These are phyloP conservation scores for Saccharomycopsis lassenensis DNA, from an alignment of 805 yeast genomes.

Conservation along the genomic window DNA sequence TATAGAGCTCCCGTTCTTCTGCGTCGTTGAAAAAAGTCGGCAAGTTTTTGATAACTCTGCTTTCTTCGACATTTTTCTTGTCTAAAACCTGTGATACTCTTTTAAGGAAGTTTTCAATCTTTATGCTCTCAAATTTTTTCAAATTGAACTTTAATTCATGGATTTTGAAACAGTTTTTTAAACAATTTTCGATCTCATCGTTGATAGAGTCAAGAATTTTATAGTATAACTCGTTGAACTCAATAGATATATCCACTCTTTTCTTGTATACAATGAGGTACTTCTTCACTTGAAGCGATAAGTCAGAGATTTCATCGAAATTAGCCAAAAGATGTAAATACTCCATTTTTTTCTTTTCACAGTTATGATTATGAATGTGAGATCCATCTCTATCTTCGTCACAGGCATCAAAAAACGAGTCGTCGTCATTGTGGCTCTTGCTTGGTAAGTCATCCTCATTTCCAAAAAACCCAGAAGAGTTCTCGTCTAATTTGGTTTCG, in stretches of 20 bases:
- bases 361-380: constrained; percentile 6
- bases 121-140: too few relatives aligned
- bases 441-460: constrained; percentile 6
- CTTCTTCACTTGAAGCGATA: constrained; percentile 22
- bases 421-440: not conserved
- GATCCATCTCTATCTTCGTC: not conserved
- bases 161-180: constrained; percentile 19
- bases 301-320: constrained; percentile 23
- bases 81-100: constrained; percentile 1
- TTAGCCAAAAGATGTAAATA: constrained; percentile 19
- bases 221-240: constrained; percentile 24
- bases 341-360: constrained; percentile 11
- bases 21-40: not conserved
- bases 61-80: not conserved
- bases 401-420: not conserved
- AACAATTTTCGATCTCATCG: constrained; percentile 23
- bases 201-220: constrained; percentile 25
- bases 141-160: constrained; percentile 21
- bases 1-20: constrained; percentile 20
- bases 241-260: constrained; percentile 24
- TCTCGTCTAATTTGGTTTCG: constrained; percentile 19
- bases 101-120: constrained; percentile 3
- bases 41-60: not conserved
- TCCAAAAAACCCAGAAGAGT: too few relatives aligned
- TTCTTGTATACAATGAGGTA: constrained; percentile 19